Base-by-base conservation (phyloP, 2,329 filamentous ascomycete species). In the Zymoseptoria pseudotritici region DNA sequence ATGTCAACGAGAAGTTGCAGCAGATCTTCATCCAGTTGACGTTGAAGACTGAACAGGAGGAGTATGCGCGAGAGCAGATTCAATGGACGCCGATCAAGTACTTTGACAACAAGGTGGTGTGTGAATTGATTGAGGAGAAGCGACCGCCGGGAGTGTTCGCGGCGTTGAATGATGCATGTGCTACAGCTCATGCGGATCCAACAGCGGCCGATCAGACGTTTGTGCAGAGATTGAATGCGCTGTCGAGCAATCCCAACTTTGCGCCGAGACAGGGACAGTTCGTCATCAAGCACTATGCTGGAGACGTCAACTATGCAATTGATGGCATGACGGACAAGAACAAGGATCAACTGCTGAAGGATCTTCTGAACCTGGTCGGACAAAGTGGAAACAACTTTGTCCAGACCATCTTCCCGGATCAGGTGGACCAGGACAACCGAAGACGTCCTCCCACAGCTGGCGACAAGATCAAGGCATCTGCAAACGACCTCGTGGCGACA, bases 261-360 rank as follows among this genome's bases (percentile, higher is more conserved):
- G 90, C 91, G 60, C 90, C 89, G 64, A 85, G 94, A 50, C 93
- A 97, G 76, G 93, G 93, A 56, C 94, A 90, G 74, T 99, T 99
- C 76, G 94, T 99, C 71, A 89, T 99, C 77, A 97, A 97, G 80
- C 94, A 99, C 77, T 99, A 99, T 73, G 94, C 94, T 60, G 94
- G 94, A 76, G 94, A 99, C 76, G 94, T 99, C 67, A 87, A 86
- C 66, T 99, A 99, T 75, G 90, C 89, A 1, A 88, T 97, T 2
- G 90, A 96, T 59, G 94, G 94, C 61, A 99, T 99, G 80, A 99
- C 94, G 0, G 94, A 99, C 75, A 99, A 99, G 83, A 99, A 97
- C 81, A 99, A 97, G 81, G 94, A 99, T 72, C 91, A 95, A 75
- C 81, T 99, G 52, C 80, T 97, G 60, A 99, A 99, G 79, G 94